These are phyloP conservation scores for Penicillium arizonense DNA, from an alignment of 495 filamentous ascomycete genomes.

Conservation along the genomic window DNA sequence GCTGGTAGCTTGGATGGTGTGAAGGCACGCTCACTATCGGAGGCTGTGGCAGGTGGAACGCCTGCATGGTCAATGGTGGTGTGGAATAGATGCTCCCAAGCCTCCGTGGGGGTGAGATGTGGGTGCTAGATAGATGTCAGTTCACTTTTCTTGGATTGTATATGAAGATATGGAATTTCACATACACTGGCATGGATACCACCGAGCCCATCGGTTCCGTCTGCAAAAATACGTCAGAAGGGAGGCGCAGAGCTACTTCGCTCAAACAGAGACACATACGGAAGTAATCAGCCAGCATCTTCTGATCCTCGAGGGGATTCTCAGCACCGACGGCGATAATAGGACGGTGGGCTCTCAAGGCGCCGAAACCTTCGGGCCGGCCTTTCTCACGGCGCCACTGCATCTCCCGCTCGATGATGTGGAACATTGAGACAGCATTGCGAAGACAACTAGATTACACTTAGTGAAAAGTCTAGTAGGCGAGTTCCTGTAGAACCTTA, in stretches of 20 bases:
- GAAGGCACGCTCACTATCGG: slow-evolving; percentile 51
- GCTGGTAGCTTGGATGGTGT: slow-evolving; percentile 67
- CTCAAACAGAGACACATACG: slow-evolving; percentile 54
- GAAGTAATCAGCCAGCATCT: slow-evolving; percentile 85
- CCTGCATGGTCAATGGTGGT: slow-evolving; percentile 39
- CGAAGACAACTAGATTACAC: slow-evolving; percentile 64
- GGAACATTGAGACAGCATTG: slow-evolving; percentile 89
- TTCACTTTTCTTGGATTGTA: slow-evolving; percentile 8
- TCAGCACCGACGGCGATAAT: slow-evolving; percentile 84
- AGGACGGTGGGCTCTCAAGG: slow-evolving; percentile 67
- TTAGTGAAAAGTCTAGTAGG: not conserved
- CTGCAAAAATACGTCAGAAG: slow-evolving; percentile 42
- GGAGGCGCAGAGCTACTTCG: not conserved
- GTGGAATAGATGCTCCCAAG: slow-evolving; percentile 82
- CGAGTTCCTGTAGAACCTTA: slow-evolving; percentile 21
- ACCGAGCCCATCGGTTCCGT: slow-evolving; percentile 86
- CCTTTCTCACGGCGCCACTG: slow-evolving; percentile 73
- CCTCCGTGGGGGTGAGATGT: slow-evolving; percentile 76
- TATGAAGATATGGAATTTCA: not conserved
- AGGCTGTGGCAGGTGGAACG: slow-evolving; percentile 33
- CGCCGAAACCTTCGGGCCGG: slow-evolving; percentile 63
- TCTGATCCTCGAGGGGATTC: slow-evolving; percentile 79
- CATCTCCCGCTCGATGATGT: slow-evolving; percentile 86
- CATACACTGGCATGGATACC: slow-evolving; percentile 80
- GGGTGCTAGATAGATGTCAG: slow-evolving; percentile 61